Base-by-base conservation (phyloP, 2,329 filamentous ascomycete genomes). In the Chrysosphaeria jannelii region DNA sequence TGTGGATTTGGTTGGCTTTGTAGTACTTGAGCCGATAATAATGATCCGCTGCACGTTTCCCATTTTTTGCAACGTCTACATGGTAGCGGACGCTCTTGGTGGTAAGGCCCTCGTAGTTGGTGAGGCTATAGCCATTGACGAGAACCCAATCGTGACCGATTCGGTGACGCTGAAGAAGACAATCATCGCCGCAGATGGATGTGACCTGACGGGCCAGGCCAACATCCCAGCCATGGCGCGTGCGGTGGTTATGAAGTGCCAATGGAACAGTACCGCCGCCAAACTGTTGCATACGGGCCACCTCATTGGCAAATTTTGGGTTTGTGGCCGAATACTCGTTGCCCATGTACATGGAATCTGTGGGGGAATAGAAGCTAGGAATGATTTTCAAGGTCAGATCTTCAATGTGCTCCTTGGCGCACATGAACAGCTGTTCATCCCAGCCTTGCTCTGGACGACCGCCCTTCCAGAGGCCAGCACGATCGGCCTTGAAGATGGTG, bases 91-190 rank as follows among this genome's bases (percentile, higher is more conserved):
- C 19, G 16, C 20, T 16, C 3, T n/a, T n/a, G n/a, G n/a, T n/a
- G n/a, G n/a, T n/a, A n/a, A 21, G 23, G 5, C 19, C 13, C 6
- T 17, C 14, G 8, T 52, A 49, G 22, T 49, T 40, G 19, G 39
- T 43, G 27, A 54, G 39, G 14, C 47, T 45, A 32, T 48, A 39
- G 5, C 50, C 50, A 29, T 51, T 53, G 20, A 50, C 43, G 5
- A 54, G 39, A 4, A 52, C 39, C 50, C 50, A 54, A 31, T 43
- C 39, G 32, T 51, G 47, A 19, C 34, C 37, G 34, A 53, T 52
- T 15, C 39, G 33, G 28, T 48, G 52, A 5, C 48, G 44, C 31
- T 51, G 48, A 30, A 53, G 40, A 33, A 51, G 52, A 31, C 48
- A 51, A 8, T 40, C 37, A 25, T 51, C 47, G 11, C 50, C 49